Conservation (phyloP, 331 rosid species). For the Phaseolus coccineus region DNA sequence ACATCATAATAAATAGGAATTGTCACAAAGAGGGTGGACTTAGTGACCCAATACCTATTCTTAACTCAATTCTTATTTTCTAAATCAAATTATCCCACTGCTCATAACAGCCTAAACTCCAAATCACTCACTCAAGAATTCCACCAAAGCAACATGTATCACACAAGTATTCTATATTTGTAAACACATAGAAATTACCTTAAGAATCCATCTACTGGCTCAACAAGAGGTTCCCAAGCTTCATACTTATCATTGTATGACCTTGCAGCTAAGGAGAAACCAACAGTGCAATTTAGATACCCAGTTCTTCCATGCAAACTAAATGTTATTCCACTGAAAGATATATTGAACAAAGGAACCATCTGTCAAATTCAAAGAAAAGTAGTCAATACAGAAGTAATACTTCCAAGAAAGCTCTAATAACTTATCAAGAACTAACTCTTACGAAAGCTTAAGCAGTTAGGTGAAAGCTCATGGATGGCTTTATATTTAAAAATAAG, state of each 20-base stretch:
- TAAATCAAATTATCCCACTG: neutral
- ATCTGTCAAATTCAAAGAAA: constrained; percentile 66
- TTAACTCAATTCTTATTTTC: constrained; percentile 20
- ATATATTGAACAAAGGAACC: constrained; percentile 97
- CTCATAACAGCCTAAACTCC: constrained; percentile 23
- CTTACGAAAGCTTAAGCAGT: neutral
- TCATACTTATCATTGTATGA: constrained; percentile 93
- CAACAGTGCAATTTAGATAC: constrained; percentile 71
- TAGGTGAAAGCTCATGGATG: neutral
- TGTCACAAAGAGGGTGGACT: constrained; percentile 16
- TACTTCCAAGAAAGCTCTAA: neutral
- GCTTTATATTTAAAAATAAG: neutral
- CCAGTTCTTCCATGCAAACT: constrained; percentile 80
- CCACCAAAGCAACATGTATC: constrained; percentile 22
- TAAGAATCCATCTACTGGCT: constrained; percentile 89
- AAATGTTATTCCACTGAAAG: constrained; percentile 76
- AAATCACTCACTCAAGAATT: constrained; percentile 25
- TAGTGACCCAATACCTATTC: neutral
- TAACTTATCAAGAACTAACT: neutral
- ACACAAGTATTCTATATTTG: neutral
- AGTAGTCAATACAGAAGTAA: constrained; percentile 22
- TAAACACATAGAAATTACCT: constrained; percentile 55
- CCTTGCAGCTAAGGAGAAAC: constrained; percentile 88
- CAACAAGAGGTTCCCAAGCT: constrained; percentile 96
- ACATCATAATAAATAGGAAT: neutral